Evolutionary conservation across 208 protist species (phyloP).

Genomic region (Crithidia sp.): DNA sequence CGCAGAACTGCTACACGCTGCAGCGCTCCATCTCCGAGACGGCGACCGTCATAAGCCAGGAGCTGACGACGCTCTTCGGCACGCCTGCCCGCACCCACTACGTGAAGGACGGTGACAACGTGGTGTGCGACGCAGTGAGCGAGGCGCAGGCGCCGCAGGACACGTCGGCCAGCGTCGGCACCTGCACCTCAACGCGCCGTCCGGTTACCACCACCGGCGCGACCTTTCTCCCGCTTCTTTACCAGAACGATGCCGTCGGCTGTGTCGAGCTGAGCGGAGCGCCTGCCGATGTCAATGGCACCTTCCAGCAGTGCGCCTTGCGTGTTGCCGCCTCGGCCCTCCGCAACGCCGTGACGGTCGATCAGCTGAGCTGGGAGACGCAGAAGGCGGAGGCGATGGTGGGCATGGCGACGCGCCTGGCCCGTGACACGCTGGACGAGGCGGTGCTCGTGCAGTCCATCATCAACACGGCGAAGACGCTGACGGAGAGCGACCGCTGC

Average conservation of each 20-base stretch:
- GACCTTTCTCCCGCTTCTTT: no score
- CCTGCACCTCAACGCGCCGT: constrained; percentile 4
- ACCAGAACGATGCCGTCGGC: no score
- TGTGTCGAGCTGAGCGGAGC: no score
- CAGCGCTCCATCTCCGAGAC: constrained; percentile 28
- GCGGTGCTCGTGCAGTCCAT: constrained; percentile 71
- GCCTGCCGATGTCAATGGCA: no score
- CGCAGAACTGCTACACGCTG: constrained; percentile 13
- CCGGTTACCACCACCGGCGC: no score
- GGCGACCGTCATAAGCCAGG: no score
- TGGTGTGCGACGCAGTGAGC: constrained; percentile 68
- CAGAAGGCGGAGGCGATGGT: constrained; percentile 84
- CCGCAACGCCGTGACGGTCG: constrained; percentile 7
- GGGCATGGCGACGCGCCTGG: constrained; percentile 78
- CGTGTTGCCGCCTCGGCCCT: constrained; percentile 25
- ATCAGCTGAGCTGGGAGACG: constrained; percentile 25
- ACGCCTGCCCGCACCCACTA: constrained; percentile 42
- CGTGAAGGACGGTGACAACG: constrained; percentile 42
- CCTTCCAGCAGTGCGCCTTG: constrained; percentile 6
- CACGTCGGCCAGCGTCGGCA: constrained; percentile 42
- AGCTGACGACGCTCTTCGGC: constrained; percentile 12
- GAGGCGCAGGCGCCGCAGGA: constrained; percentile 32
- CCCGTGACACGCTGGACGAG: constrained; percentile 83
- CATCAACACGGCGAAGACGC: constrained; percentile 76
- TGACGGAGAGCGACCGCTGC: constrained; percentile 77